These are phyloP conservation scores for Olyra latifolia DNA, from an alignment of 176 grass and related monocot genomes.

Conservation along the genomic window DNA sequence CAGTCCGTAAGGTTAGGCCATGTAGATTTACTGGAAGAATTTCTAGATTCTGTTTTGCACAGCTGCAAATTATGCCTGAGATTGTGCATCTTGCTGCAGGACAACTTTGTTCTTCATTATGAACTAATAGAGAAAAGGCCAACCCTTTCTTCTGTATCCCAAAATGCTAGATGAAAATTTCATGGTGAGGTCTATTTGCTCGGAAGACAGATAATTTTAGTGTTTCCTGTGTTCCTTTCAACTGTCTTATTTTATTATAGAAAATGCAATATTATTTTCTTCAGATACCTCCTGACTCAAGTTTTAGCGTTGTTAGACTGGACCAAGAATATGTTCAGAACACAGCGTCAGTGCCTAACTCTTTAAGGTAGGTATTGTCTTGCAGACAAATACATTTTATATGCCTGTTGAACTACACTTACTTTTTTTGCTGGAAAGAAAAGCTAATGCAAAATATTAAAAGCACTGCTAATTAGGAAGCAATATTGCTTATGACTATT, in stretches of 20 bases:
- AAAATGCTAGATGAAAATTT: conserved; percentile 58
- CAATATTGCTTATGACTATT: not conserved
- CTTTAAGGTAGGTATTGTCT: conserved; percentile 21
- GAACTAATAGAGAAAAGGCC: conserved; percentile 81
- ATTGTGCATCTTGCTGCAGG: conserved; percentile 47
- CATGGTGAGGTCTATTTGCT: conserved; percentile 35
- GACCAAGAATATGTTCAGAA: not conserved
- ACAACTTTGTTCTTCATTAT: conserved; percentile 84
- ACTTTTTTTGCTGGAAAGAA: not conserved
- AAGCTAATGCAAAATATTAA: not conserved
- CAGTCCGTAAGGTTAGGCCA: conserved; percentile 75
- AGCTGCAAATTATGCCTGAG: conserved; percentile 14
- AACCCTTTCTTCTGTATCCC: conserved; percentile 43
- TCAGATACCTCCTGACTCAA: conserved; percentile 32
- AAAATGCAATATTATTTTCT: conserved; percentile 20
- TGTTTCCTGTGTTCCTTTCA: not conserved
- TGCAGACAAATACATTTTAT: not conserved
- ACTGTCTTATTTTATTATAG: conserved; percentile 18
- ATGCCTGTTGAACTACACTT: not conserved
- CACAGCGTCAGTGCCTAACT: conserved; percentile 8
- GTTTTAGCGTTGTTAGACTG: conserved; percentile 27
- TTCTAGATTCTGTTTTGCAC: conserved; percentile 7
- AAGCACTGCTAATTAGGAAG: not conserved
- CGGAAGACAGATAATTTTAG: not conserved
- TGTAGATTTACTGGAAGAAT: conserved; percentile 9